phyloP scores from a whole-genome alignment of 805 yeast species.

The Pichia phayaonensis region DNA sequence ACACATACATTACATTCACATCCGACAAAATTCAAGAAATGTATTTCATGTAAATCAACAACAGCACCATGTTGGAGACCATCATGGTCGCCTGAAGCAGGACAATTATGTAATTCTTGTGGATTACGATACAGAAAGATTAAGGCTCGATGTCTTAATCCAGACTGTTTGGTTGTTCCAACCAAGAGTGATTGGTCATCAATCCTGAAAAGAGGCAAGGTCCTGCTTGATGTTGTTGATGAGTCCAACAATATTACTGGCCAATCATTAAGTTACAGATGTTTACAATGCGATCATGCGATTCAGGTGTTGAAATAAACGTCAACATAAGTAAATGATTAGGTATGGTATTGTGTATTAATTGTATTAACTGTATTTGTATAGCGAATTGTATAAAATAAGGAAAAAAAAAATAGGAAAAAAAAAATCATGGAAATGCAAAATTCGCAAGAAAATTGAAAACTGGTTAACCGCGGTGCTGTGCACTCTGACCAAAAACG shows the following conservation, averaged over 20 bases:
- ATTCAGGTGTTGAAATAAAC: constrained; percentile 34
- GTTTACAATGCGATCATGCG: constrained; percentile 53
- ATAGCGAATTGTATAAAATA: background rate
- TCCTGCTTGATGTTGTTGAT: constrained; percentile 17
- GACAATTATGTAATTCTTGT: constrained; percentile 96
- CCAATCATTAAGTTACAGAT: constrained; percentile 32
- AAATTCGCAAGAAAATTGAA: too few relatives aligned
- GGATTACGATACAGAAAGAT: constrained; percentile 93
- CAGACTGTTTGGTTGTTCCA: constrained; percentile 77
- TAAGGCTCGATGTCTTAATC: constrained; percentile 78
- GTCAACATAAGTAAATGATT: too few relatives aligned
- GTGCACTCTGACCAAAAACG: background rate
- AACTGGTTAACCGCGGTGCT: background rate
- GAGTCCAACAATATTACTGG: constrained; percentile 5
- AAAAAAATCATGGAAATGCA: background rate
- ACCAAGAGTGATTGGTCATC: constrained; percentile 93
- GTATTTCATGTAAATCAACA: constrained; percentile 85
- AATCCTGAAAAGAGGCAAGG: constrained; percentile 66
- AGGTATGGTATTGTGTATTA: too few relatives aligned
- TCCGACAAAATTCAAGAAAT: constrained; percentile 38
- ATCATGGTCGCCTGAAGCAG: constrained; percentile 83
- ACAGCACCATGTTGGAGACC: constrained; percentile 99
- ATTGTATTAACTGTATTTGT: background rate
- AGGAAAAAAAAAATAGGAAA: background rate
- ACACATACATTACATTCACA: background rate